Evolutionary conservation across 2,329 filamentous ascomycete genomes (phyloP).

Genomic region (Pezicula rhizophila): DNA sequence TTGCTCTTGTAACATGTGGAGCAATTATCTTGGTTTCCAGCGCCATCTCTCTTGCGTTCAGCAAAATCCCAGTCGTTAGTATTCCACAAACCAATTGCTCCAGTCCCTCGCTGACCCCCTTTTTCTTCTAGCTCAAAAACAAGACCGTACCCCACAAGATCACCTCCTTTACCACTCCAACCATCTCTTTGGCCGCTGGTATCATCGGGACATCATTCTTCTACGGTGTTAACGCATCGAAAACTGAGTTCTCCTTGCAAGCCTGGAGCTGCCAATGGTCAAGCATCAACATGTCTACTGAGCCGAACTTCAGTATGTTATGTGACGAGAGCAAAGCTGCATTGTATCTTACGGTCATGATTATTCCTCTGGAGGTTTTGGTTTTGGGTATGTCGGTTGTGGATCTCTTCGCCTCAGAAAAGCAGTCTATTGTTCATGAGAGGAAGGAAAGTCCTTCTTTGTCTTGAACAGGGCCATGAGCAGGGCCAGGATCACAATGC

Average conservation of each 20-base stretch:
- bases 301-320: constrained; percentile 50
- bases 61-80: constrained; percentile 46
- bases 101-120: constrained; percentile 1
- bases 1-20: constrained; percentile 47
- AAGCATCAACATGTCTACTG: constrained; percentile 41
- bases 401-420: constrained; percentile 40
- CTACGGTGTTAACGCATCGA: constrained; percentile 49
- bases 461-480: constrained; percentile 14
- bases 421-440: constrained; percentile 19
- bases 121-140: constrained; percentile 33
- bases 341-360: constrained; percentile 47
- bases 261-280: constrained; percentile 60
- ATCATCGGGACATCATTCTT: constrained; percentile 51
- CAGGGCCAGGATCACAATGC: background rate
- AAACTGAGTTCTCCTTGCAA: constrained; percentile 46
- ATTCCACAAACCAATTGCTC: background rate
- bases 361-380: constrained; percentile 50
- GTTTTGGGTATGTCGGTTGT: constrained; percentile 41
- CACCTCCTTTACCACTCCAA: constrained; percentile 31
- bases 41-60: constrained; percentile 39
- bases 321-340: constrained; percentile 51
- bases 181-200: constrained; percentile 38
- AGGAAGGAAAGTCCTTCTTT: constrained; percentile 26
- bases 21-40: constrained; percentile 44
- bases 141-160: constrained; percentile 17